A percentile compares a stretch with the other conserved stretches of the same genome.
Conservation (phyloP, 2,329 filamentous ascomycete genomes). For the Coniosporium tulheliwenetii region DNA sequence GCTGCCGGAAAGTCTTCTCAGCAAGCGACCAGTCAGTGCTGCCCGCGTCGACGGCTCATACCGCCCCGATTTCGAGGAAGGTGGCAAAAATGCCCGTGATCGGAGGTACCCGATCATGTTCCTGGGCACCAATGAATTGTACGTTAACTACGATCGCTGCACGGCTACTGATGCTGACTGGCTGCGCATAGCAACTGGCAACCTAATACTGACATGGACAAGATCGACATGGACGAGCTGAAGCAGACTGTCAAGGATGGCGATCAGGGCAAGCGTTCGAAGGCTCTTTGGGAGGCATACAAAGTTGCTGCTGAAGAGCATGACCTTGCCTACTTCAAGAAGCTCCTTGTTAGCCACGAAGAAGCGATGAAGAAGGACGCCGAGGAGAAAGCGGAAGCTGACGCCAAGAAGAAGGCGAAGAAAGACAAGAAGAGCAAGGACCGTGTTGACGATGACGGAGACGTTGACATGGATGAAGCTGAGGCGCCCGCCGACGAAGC, state of each 20-base stretch:
- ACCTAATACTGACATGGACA: conserved; percentile 64
- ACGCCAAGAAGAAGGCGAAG: conserved; percentile 26
- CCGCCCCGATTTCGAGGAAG: conserved; percentile 73
- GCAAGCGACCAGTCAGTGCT: conserved; percentile 69
- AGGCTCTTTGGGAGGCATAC: conserved; percentile 66
- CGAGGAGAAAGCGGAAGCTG: conserved; percentile 22
- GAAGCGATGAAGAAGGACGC: conserved; percentile 37
- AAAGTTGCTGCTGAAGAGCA: conserved; percentile 64
- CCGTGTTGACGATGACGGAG: conserved; percentile 9
- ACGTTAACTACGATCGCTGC: conserved; percentile 28
- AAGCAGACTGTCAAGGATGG: conserved; percentile 39
- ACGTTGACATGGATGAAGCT: conserved; percentile 44
- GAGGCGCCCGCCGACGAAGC: conserved; percentile 36
- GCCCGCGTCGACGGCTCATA: conserved; percentile 71
- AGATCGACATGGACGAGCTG: conserved; percentile 53
- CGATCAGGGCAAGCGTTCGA: conserved; percentile 60
- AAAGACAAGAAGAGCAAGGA: conserved; percentile 33
- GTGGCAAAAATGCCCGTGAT: conserved; percentile 71
- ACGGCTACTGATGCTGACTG: conserved; percentile 3
- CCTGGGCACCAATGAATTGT: conserved; percentile 92
- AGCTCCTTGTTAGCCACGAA: conserved; percentile 48
- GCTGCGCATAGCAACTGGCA: conserved; percentile 46
- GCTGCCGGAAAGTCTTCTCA: conserved; percentile 65
- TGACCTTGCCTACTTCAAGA: conserved; percentile 69
- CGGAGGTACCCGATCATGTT: conserved; percentile 94